Conservation (phyloP, 352 stramenopile species). For the Ophiocytium majus region DNA sequence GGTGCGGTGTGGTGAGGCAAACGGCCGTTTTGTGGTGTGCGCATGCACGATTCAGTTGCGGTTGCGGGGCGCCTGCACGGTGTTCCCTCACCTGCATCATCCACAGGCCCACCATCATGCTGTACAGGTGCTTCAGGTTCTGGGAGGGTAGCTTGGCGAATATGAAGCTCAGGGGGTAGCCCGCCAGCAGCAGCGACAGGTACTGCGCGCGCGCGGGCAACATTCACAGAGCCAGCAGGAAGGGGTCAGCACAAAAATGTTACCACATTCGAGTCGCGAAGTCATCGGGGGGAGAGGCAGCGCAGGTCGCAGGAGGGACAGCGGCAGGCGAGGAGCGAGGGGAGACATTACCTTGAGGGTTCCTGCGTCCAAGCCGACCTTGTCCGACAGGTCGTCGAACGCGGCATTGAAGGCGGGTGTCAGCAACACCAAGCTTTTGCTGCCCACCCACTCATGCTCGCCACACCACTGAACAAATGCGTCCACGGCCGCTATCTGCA, state of each 20-base stretch:
- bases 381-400: constrained; percentile 37
- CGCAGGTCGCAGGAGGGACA: background rate
- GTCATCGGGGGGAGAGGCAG: background rate
- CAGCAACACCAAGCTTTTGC: constrained; percentile 35
- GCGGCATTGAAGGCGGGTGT: constrained; percentile 33
- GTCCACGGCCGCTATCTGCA: background rate
- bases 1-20: background rate
- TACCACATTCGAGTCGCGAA: background rate
- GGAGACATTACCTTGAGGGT: constrained; percentile 52
- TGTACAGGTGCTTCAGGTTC: constrained; percentile 83
- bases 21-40: too few relatives aligned
- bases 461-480: constrained; percentile 29
- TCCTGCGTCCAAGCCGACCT: constrained; percentile 36
- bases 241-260: constrained; percentile 10
- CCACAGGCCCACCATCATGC: constrained; percentile 80
- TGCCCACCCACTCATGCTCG: constrained; percentile 48
- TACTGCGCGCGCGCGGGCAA: constrained; percentile 63
- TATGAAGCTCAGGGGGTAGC: constrained; percentile 84
- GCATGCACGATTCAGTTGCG: too few relatives aligned
- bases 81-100: constrained; percentile 84
- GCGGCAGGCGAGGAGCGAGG: background rate
- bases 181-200: constrained; percentile 82
- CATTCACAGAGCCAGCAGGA: background rate
- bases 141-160: constrained; percentile 76
- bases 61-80: too few relatives aligned